Base-by-base conservation (phyloP, 2,329 filamentous ascomycete species). In the Clarireedia hainanense region DNA sequence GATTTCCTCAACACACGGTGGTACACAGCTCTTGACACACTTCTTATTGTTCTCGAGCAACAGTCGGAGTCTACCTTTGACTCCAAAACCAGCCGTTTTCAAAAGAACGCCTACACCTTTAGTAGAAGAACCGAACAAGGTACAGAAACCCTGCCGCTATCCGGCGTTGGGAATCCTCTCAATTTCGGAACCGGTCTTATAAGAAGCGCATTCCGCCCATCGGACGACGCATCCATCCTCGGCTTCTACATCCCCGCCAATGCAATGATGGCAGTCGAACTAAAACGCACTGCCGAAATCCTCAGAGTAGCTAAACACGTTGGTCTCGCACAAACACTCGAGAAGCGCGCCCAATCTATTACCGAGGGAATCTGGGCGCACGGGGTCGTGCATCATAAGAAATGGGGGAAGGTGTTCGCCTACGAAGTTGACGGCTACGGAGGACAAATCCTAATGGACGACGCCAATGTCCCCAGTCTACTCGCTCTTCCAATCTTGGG, bases 201-300 rank as follows among this genome's bases (percentile, higher is more conserved):
- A 48, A 84, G 94, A 57, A 95, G 89, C 42, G 92, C 94, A 0
- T 99, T 99, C 74, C 82, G 94, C 1, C 94, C 94, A 4, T 95
- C 89, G 61, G 94, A 99, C 65, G 94, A 99, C 70, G 90, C 94
- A 2, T 95, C 91, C 0, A 96, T 94, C 39, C 77, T 99, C 3
- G 91, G 91, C 46, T 99, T 90, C 75, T 89, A 96, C 69, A 95
- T 99, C 63, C 94, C 94, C 0, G 86, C 89, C 39, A 99, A 99
- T 68, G 94, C 94, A 24, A 92, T 95, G 85, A 96, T 99, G 79
- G 85, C 90, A 2, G 88, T 92, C 0, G 91, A 99, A 71, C 76
- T 99, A 26, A 81, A 84, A 60, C 84, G 88, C 43, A 84, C 88
- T 0, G 84, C 89, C 0, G 75, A 77, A 5, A 76, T 95, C 20